Evolutionary conservation across 371 early-diverging fungal genomes (phyloP), one percentile per base, ranked within the genome.

Genomic region (Mucor circinelloides): DNA sequence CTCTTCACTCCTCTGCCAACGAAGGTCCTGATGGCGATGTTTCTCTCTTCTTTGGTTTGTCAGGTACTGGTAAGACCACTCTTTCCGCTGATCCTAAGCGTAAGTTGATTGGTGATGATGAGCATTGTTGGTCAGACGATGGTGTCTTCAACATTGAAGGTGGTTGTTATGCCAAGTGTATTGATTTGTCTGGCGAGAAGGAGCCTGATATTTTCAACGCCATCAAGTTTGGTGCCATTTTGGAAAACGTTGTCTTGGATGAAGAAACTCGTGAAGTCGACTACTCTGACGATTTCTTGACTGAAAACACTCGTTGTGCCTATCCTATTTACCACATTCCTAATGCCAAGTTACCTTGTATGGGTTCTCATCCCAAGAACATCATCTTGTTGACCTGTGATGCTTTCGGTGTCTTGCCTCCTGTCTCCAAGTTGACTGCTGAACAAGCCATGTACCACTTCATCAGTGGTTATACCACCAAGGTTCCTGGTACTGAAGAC

Each of bases 61-160:
- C 96, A 8, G 99, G 97, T 67, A 98, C 99, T 46, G 99, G 99
- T 67, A 97, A 97, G 88, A 98, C 99, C 67, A 98, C 99, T 13
- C 89, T 98, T 59, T 94, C 94, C 10, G 98, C 99, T 30, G 98
- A 98, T 73, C 96, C 97, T 25, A 90, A 87, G 74, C 94, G 99
- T 62, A 78, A 81, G 70, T 84, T 98, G 69, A 97, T 98, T 78
- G 99, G 99, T 80, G 99, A 98, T 81, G 99, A 98, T 79, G 99
- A 98, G 83, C 99, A 98, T 84, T 97, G 97, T 85, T 98, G 99
- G 98, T 90, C 92, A 27, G 95, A 97, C 69, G 85, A 91, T 57
- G 98, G 98, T 70, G 84, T 97, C 64, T 98, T 98, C 91, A 97
- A 94, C 82, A 97, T 98, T 75, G 99, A 98, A 85, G 99, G 99